Percentiles rank a stretch among this genome's conserved stretches.
Conservation (phyloP, 2,329 filamentous ascomycete species). For the Penicillium oxalicum region DNA sequence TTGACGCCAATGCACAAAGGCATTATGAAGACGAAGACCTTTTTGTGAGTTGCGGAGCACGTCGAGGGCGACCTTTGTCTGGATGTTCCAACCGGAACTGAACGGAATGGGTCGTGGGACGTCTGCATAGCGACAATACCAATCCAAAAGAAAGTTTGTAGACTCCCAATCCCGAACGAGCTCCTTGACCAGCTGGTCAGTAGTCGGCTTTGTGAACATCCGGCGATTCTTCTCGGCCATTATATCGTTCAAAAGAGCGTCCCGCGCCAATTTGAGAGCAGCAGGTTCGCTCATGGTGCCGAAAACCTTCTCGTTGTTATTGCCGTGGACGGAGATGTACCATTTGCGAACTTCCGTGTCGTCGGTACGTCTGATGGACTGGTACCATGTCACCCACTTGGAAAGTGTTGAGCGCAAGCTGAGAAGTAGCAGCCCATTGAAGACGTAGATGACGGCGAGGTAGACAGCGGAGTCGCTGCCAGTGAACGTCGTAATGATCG, state of each 20-base stretch:
- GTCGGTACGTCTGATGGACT: conserved; percentile 35
- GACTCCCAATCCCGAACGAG: conserved; percentile 49
- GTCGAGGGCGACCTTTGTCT: conserved; percentile 50
- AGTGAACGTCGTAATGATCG: conserved; percentile 50
- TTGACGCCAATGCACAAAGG: conserved; percentile 55
- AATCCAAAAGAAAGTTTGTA: conserved; percentile 50
- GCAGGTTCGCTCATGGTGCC: conserved; percentile 45
- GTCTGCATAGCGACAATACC: conserved; percentile 47
- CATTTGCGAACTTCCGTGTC: conserved; percentile 37
- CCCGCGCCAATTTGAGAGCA: conserved; percentile 44
- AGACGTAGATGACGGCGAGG: conserved; percentile 49
- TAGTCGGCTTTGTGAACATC: conserved; percentile 39
- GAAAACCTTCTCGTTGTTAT: conserved; percentile 37
- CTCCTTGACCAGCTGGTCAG: conserved; percentile 45
- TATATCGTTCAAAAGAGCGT: conserved; percentile 43
- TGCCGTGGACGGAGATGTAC: conserved; percentile 31
- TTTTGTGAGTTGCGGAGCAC: conserved; percentile 50
- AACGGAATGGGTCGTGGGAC: conserved; percentile 48
- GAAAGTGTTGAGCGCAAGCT: conserved; percentile 51
- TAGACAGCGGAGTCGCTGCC: conserved; percentile 53
- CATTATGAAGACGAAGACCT: conserved; percentile 51
- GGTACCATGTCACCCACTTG: conserved; percentile 55
- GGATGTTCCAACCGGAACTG: conserved; percentile 54
- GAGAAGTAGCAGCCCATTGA: conserved; percentile 47
- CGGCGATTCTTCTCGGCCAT: conserved; percentile 40